These are phyloP conservation scores for Hemileccinum impolitum DNA, from an alignment of 768 basidiomycete genomes.

Conservation along the genomic window DNA sequence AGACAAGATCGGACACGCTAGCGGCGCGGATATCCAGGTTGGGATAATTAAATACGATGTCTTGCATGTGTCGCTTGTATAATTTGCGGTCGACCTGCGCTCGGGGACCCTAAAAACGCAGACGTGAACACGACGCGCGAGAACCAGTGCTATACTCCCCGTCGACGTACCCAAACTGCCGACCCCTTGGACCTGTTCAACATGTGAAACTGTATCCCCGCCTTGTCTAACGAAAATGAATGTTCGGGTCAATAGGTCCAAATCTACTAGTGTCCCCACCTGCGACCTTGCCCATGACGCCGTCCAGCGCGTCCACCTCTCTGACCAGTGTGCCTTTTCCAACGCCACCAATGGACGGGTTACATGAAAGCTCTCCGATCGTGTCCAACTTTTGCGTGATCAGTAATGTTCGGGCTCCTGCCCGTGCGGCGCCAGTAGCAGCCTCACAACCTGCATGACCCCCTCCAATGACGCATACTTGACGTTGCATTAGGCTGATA, in stretches of 20 bases:
- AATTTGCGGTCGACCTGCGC: constrained; percentile 85
- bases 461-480: constrained; percentile 85
- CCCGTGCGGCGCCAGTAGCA: constrained; percentile 79
- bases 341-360: constrained; percentile 88
- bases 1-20: constrained; percentile 75
- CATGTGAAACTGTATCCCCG: constrained; percentile 86
- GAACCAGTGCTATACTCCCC: too few relatives aligned
- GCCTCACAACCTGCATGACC: constrained; percentile 95
- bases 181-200: constrained; percentile 84
- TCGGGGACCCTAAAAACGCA: constrained; percentile 65
- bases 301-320: constrained; percentile 89
- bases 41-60: constrained; percentile 57
- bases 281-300: constrained; percentile 78
- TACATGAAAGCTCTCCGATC: constrained; percentile 84
- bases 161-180: constrained; percentile 75
- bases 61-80: constrained; percentile 83
- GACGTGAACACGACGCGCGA: neutral
- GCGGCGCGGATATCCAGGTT: constrained; percentile 68
- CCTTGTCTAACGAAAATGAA: constrained; percentile 55
- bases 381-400: constrained; percentile 80
- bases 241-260: neutral
- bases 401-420: constrained; percentile 76
- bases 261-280: constrained; percentile 42
- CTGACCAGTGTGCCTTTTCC: constrained; percentile 91
- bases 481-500: constrained; percentile 36